Conservation (phyloP, 192 early-diverging fungal species). For the Piromyces sp. region DNA sequence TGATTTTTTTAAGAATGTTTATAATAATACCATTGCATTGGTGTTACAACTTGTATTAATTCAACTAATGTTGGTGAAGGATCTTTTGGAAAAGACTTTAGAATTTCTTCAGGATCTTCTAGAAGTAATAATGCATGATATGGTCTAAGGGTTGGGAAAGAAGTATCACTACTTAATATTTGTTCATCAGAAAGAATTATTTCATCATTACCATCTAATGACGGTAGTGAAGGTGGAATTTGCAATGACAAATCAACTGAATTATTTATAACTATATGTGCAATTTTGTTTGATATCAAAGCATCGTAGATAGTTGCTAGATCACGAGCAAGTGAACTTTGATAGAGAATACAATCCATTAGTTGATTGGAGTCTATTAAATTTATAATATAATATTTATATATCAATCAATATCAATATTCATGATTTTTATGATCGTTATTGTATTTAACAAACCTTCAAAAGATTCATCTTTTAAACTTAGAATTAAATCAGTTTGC, state of each 20-base stretch:
- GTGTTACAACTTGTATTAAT: constrained; percentile 71
- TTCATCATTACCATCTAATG: constrained; percentile 4
- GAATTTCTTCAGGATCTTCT: constrained; percentile 62
- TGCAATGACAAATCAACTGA: constrained; percentile 60
- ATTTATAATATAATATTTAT: neutral
- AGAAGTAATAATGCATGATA: constrained; percentile 73
- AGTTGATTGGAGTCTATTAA: constrained; percentile 10
- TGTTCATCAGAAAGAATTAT: neutral
- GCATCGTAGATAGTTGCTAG: constrained; percentile 40
- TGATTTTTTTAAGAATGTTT: too few relatives aligned
- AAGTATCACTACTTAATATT: constrained; percentile 17
- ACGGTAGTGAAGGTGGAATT: constrained; percentile 23
- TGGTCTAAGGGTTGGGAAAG: constrained; percentile 60
- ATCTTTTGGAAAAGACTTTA: constrained; percentile 61
- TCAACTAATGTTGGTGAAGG: constrained; percentile 73
- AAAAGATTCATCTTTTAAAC: constrained; percentile 41
- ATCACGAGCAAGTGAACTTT: constrained; percentile 41
- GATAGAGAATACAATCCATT: constrained; percentile 28
- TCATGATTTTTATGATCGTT: too few relatives aligned
- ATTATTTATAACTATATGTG: constrained; percentile 55
- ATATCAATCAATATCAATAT: too few relatives aligned
- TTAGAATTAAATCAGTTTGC: constrained; percentile 56
- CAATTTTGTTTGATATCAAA: constrained; percentile 20
- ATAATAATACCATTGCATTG: constrained; percentile 46
- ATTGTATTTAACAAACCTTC: constrained; percentile 7